phyloP scores from a whole-genome alignment of 2,329 filamentous ascomycete genomes.

The Colletotrichum sansevieriae region DNA sequence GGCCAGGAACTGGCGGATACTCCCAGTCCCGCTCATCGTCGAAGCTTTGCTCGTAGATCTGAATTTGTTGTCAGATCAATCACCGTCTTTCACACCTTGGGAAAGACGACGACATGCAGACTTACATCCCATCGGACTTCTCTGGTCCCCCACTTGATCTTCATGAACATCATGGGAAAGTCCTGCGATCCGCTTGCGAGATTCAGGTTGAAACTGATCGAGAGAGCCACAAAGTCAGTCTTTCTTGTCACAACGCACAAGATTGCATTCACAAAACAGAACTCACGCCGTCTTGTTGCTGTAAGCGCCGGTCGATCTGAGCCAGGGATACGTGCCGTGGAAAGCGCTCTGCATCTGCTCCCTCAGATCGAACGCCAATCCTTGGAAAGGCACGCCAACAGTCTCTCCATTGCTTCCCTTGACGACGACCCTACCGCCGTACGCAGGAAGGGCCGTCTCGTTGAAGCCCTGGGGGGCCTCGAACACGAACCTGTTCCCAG shows the following conservation, averaged over 20 bases:
- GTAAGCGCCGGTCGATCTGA: constrained; percentile 22
- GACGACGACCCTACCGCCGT: constrained; percentile 51
- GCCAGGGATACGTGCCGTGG: constrained; percentile 36
- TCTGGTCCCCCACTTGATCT: constrained; percentile 43
- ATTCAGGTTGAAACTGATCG: constrained; percentile 34
- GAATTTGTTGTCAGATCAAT: not conserved
- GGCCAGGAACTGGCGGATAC: constrained; percentile 55
- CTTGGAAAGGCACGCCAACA: constrained; percentile 48
- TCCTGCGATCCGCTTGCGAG: constrained; percentile 33
- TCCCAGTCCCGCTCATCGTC: constrained; percentile 56
- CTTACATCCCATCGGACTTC: constrained; percentile 45
- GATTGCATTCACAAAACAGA: no score
- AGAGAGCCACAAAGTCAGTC: no score
- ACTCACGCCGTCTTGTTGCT: constrained; percentile 36
- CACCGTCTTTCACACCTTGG: accelerated
- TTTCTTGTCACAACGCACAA: no score
- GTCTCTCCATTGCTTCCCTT: constrained; percentile 49
- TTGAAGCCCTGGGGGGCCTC: constrained; percentile 47
- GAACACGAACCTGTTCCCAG: constrained; percentile 40
- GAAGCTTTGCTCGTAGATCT: constrained; percentile 55
- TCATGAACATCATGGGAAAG: constrained; percentile 43
- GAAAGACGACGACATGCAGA: no score
- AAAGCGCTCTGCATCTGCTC: constrained; percentile 36
- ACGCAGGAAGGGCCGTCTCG: constrained; percentile 48
- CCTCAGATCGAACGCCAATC: constrained; percentile 35